Percentiles rank a stretch among this genome's conserved stretches.
Evolutionary conservation across 2,329 filamentous ascomycete genomes (phyloP).

Genomic region (Trichoderma hamatum): DNA sequence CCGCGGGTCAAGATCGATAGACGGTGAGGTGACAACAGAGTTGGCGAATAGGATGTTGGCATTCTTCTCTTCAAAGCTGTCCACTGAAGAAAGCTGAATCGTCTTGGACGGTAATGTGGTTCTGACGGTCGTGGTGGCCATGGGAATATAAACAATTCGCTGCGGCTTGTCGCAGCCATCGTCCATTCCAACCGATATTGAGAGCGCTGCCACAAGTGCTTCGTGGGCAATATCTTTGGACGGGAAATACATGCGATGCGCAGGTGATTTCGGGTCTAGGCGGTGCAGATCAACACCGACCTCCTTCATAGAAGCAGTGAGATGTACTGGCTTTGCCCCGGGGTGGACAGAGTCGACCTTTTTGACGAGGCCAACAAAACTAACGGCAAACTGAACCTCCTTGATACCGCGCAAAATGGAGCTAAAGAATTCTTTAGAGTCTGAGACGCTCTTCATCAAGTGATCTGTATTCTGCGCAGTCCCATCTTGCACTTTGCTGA

Average conservation of each 20-base stretch:
- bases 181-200: constrained; percentile 87
- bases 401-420: constrained; percentile 91
- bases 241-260: constrained; percentile 98
- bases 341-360: constrained; percentile 70
- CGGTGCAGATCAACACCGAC: constrained; percentile 90
- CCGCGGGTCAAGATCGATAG: constrained; percentile 87
- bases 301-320: constrained; percentile 95
- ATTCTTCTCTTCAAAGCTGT: constrained; percentile 79
- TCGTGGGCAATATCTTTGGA: constrained; percentile 92
- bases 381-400: constrained; percentile 93
- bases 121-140: constrained; percentile 93
- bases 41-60: constrained; percentile 97
- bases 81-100: constrained; percentile 74
- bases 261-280: constrained; percentile 87
- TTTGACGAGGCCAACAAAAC: constrained; percentile 85
- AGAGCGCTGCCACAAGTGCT: constrained; percentile 86
- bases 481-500: constrained; percentile 68
- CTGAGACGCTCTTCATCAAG: constrained; percentile 81
- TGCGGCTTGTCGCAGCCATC: constrained; percentile 86
- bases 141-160: constrained; percentile 88
- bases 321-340: constrained; percentile 69
- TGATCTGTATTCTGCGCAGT: constrained; percentile 65
- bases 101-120: constrained; percentile 95
- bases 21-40: constrained; percentile 92
- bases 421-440: constrained; percentile 89